phyloP scores from a whole-genome alignment of 2,329 filamentous ascomycete genomes.

The Pseudocercospora pini-densiflorae region DNA sequence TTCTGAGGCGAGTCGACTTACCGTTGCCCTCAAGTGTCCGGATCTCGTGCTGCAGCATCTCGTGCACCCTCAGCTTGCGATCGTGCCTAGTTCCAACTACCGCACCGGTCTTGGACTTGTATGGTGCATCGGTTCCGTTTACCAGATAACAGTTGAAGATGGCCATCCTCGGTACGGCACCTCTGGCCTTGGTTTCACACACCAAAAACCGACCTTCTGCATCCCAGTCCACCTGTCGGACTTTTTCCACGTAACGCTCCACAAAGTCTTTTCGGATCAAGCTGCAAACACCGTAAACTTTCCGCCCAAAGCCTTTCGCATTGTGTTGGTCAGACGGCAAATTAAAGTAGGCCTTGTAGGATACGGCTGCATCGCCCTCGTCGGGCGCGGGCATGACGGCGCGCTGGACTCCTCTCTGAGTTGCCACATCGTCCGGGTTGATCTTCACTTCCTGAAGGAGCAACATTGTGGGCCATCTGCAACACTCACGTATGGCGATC shows the following conservation, averaged over 20 bases:
- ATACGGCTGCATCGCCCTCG: slow-evolving; percentile 36
- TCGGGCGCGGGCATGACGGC: slow-evolving; percentile 40
- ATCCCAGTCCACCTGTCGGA: slow-evolving; percentile 56
- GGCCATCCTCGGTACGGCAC: slow-evolving; percentile 42
- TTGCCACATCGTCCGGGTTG: slow-evolving; percentile 44
- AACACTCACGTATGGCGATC: not conserved
- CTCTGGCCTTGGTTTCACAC: slow-evolving; percentile 43
- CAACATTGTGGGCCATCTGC: slow-evolving; percentile 48
- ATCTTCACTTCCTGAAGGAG: slow-evolving; percentile 59
- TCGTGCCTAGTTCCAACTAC: slow-evolving; percentile 55
- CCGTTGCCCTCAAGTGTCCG: slow-evolving; percentile 45
- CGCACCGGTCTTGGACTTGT: slow-evolving; percentile 50
- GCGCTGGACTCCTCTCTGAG: slow-evolving; percentile 44
- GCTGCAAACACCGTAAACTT: slow-evolving; percentile 58
- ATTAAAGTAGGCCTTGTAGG: slow-evolving; percentile 51
- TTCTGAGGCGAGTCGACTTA: not conserved
- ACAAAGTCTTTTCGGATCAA: slow-evolving; percentile 53
- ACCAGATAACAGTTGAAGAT: slow-evolving; percentile 55
- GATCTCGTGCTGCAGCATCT: slow-evolving; percentile 51
- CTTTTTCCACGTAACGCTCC: slow-evolving; percentile 33
- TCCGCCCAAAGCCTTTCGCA: slow-evolving; percentile 55
- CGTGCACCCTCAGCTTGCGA: slow-evolving; percentile 56
- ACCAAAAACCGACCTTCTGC: slow-evolving; percentile 56
- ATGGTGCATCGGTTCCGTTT: slow-evolving; percentile 56
- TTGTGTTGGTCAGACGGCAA: slow-evolving; percentile 57